A percentile compares a stretch with the other conserved stretches of the same genome.
These are phyloP conservation scores for Hypoxylon sp. DNA, from an alignment of 2,329 filamentous ascomycete species.

Conservation along the genomic window DNA sequence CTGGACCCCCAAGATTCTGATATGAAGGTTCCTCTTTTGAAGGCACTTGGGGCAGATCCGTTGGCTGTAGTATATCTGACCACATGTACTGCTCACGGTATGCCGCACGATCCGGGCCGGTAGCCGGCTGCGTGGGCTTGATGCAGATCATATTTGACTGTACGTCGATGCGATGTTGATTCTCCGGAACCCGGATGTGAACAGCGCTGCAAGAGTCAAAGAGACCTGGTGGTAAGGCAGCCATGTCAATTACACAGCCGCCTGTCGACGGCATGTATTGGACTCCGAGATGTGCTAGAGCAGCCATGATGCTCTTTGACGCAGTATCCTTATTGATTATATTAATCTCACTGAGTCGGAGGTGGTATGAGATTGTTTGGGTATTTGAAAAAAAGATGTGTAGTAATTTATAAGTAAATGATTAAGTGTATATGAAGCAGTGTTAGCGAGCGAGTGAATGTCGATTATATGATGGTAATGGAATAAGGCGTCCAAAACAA, in stretches of 20 bases:
- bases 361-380: background rate
- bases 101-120: background rate
- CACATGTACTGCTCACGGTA: slow-evolving; percentile 24
- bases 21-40: slow-evolving; percentile 2
- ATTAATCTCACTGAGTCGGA: background rate
- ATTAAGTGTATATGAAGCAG: too few relatives aligned
- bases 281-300: slow-evolving; percentile 35
- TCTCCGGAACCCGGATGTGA: slow-evolving; percentile 39
- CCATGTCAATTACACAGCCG: slow-evolving; percentile 43
- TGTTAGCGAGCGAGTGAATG: too few relatives aligned
- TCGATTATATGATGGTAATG: slow-evolving; percentile 19
- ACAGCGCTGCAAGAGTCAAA: slow-evolving; percentile 39
- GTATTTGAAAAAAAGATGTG: background rate
- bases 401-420: too few relatives aligned
- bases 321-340: background rate
- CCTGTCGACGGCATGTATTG: slow-evolving; percentile 35
- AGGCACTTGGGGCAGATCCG: slow-evolving; percentile 4
- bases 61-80: slow-evolving; percentile 7
- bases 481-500: slow-evolving; percentile 19
- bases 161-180: slow-evolving; percentile 34
- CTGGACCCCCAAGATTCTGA: background rate
- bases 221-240: slow-evolving; percentile 28
- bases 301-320: slow-evolving; percentile 7
- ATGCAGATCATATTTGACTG: slow-evolving; percentile 40
- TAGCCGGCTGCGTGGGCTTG: slow-evolving; percentile 33